A percentile compares a stretch with the other conserved stretches of the same genome.
These are phyloP conservation scores for Echinosophora koreensis DNA, from an alignment of 306 rosid species.

Conservation along the genomic window DNA sequence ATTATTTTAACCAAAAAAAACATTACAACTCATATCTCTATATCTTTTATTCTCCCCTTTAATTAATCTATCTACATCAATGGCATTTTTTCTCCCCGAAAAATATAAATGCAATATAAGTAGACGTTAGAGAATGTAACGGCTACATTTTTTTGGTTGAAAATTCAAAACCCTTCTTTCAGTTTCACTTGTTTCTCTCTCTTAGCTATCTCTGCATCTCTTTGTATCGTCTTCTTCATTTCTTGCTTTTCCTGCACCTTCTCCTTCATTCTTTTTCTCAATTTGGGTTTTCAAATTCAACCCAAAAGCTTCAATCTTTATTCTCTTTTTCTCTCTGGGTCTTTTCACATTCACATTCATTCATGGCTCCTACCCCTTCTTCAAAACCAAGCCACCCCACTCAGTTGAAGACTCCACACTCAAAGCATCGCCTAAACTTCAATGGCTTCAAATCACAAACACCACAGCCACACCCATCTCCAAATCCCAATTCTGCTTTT, in stretches of 20 bases:
- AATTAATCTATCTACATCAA: no score
- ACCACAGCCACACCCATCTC: slow-evolving; percentile 56
- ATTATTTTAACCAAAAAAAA: no score
- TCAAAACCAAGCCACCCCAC: slow-evolving; percentile 67
- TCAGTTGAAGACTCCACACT: slow-evolving; percentile 76
- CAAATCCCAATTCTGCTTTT: slow-evolving; percentile 61
- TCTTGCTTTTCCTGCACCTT: slow-evolving; percentile 31
- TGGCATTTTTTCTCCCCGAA: background rate
- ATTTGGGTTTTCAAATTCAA: slow-evolving; percentile 25
- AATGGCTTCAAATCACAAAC: slow-evolving; percentile 53
- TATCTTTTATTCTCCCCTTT: background rate
- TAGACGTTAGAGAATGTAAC: slow-evolving; percentile 72
- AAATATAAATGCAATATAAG: slow-evolving; percentile 27
- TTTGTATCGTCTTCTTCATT: slow-evolving; percentile 16
- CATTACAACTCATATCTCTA: no score
- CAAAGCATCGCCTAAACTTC: slow-evolving; percentile 85
- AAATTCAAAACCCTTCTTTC: slow-evolving; percentile 49
- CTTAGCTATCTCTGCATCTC: slow-evolving; percentile 35
- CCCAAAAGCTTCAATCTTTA: slow-evolving; percentile 56
- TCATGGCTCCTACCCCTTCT: slow-evolving; percentile 98
- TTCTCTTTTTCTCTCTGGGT: slow-evolving; percentile 39
- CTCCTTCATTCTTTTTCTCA: slow-evolving; percentile 17
- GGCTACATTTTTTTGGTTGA: slow-evolving; percentile 65
- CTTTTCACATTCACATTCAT: background rate
- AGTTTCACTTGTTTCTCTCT: slow-evolving; percentile 30